A percentile compares a stretch with the other conserved stretches of the same genome.
These are phyloP conservation scores for Alternaria tenuissima DNA, from an alignment of 2,329 filamentous ascomycete genomes.

Conservation along the genomic window DNA sequence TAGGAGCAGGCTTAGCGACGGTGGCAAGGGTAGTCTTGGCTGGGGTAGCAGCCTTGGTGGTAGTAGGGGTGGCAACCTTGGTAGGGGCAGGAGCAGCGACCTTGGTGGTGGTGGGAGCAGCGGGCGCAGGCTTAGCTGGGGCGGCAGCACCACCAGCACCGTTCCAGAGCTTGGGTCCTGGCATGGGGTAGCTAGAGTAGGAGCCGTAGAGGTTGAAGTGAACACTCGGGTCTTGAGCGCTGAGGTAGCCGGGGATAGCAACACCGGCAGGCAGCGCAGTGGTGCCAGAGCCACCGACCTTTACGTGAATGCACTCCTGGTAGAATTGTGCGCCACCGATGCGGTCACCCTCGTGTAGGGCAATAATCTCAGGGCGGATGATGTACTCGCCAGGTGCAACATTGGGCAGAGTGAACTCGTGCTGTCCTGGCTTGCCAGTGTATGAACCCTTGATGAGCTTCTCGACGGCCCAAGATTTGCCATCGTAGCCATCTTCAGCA, in stretches of 20 bases:
- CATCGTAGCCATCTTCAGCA: constrained; percentile 48
- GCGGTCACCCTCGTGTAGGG: constrained; percentile 53
- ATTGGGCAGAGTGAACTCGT: constrained; percentile 53
- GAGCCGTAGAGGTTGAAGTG: constrained; percentile 54
- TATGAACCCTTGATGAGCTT: constrained; percentile 45
- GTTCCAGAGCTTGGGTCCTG: constrained; percentile 48
- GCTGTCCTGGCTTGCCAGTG: constrained; percentile 50
- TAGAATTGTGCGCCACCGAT: constrained; percentile 55
- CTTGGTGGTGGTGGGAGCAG: constrained; percentile 16
- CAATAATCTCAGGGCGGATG: constrained; percentile 56
- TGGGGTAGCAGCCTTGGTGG: constrained; percentile 14
- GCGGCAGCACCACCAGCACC: constrained; percentile 30
- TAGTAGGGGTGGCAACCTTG: constrained; percentile 12
- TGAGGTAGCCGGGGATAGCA: constrained; percentile 56
- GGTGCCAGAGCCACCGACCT: constrained; percentile 46
- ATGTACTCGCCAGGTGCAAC: constrained; percentile 54
- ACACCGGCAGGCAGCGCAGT: constrained; percentile 52
- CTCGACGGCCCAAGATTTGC: constrained; percentile 51
- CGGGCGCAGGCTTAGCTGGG: constrained; percentile 20
- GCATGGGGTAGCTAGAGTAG: constrained; percentile 46
- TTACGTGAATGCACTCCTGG: constrained; percentile 55
- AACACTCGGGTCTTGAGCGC: constrained; percentile 50
- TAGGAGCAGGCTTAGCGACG: constrained; percentile 27
- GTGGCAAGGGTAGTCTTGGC: constrained; percentile 35
- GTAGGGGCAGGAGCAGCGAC: constrained; percentile 8